phyloP scores from a whole-genome alignment of 2,329 filamentous ascomycete genomes.

The Paecilomyces fulvus region DNA sequence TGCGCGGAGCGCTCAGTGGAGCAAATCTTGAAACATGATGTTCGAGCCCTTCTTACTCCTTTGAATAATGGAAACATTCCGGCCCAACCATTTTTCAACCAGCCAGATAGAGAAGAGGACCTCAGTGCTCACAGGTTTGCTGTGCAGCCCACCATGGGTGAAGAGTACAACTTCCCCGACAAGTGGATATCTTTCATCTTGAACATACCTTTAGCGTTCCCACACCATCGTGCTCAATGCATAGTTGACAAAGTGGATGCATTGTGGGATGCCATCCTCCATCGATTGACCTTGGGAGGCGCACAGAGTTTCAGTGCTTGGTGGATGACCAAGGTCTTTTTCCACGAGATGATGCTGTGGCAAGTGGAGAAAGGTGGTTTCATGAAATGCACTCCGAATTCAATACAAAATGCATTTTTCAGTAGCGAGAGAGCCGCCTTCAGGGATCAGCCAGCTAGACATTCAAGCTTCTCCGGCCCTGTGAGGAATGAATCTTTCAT shows the following conservation, averaged over 20 bases:
- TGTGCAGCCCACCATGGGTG: slow-evolving; percentile 26
- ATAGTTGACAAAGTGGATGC: slow-evolving; percentile 37
- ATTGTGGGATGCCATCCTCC: slow-evolving; percentile 37
- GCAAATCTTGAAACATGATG: slow-evolving; percentile 36
- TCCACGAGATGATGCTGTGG: slow-evolving; percentile 91
- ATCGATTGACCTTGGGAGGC: slow-evolving; percentile 35
- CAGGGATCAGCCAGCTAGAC: slow-evolving; percentile 15
- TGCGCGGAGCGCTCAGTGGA: slow-evolving; percentile 28
- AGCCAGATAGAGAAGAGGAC: slow-evolving; percentile 24
- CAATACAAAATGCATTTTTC: slow-evolving; percentile 20
- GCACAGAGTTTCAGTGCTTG: slow-evolving; percentile 41
- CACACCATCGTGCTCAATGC: slow-evolving; percentile 35
- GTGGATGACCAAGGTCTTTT: slow-evolving; percentile 81
- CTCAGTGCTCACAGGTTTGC: slow-evolving; percentile 24
- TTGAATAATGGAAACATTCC: slow-evolving; percentile 23
- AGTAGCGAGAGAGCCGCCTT: slow-evolving; percentile 14
- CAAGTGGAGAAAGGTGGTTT: slow-evolving; percentile 86
- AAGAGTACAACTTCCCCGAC: slow-evolving; percentile 41
- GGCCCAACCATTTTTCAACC: slow-evolving; percentile 24
- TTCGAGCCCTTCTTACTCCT: slow-evolving; percentile 35
- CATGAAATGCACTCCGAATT: slow-evolving; percentile 47
- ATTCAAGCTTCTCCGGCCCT: slow-evolving; percentile 8
- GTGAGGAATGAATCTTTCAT: slow-evolving; percentile 10
- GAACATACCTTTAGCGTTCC: slow-evolving; percentile 30
- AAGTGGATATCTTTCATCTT: slow-evolving; percentile 40